Evolutionary conservation across 1,139 yeast species (phyloP), one percentile per base, ranked within the genome.

Genomic region (Debaryomyces subglobosus): DNA sequence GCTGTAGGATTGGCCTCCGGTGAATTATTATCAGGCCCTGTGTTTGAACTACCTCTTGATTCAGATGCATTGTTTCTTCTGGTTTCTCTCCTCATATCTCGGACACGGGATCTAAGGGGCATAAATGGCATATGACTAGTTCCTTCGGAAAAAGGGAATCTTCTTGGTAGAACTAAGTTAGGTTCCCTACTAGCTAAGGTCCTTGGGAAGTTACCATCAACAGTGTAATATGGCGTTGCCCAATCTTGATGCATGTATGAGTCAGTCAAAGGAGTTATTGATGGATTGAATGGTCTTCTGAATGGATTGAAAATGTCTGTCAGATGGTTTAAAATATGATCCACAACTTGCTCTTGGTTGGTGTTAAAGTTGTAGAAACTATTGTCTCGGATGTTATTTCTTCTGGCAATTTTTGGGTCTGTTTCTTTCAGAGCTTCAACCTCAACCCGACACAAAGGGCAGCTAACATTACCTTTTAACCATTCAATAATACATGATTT

Each of bases 391-490:
- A 68, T 23, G 47, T 23, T 29, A 36, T 38, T 36, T 46, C 42
- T 42, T 49, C 53, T 59, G 30, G 45, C 35, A 29, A 51, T 54
- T 23, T 57, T 53, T 2, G 69, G 64, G 47, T 63, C 64, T 39
- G 64, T 56, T 43, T 58, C 65, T 39, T 56, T 59, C 6, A 56
- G 58, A 16, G 64, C 63, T 48, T 69, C 74, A 18, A 75, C 78
- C 54, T 74, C 78, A 52, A 70, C 67, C n/a, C 80, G 62, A 49
- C 80, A 75, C 42, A 75, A 61, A 8, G 80, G 80, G 57, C 80
- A 75, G 53, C 74, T 72, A 5, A 71, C 77, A 53, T 72, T 69
- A 37, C 61, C 59, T 51, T 68, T 67, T 33, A 75, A 59, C 80
- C 80, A 75, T 50, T 74, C 79, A 3, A 72, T 61, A 24, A 75